These are phyloP conservation scores for Diplosphaera chodatii DNA, from an alignment of 139 green algal species.

Conservation along the genomic window DNA sequence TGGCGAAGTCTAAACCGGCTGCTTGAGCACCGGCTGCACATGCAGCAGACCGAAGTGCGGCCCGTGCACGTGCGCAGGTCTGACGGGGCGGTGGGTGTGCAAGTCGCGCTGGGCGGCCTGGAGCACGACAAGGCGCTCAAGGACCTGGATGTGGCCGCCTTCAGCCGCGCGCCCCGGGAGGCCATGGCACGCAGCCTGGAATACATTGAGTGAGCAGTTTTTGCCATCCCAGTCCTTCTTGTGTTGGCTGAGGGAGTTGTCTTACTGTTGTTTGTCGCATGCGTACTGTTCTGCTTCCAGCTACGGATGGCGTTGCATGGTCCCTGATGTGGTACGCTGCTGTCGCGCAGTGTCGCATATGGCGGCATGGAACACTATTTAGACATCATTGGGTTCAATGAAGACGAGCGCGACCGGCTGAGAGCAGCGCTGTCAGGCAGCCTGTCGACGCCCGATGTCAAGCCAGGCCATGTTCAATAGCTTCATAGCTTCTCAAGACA, in stretches of 20 bases:
- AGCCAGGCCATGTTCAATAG: background rate
- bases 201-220: slow-evolving; percentile 2
- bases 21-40: too few relatives aligned
- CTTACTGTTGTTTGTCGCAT: too few relatives aligned
- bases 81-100: background rate
- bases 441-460: background rate
- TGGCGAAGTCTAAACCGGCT: too few relatives aligned
- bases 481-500: too few relatives aligned
- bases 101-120: slow-evolving; percentile 1
- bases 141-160: background rate
- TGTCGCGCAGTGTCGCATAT: background rate
- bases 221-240: too few relatives aligned
- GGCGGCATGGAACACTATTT: background rate
- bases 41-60: too few relatives aligned
- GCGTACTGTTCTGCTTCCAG: too few relatives aligned
- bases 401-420: background rate
- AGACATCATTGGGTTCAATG: background rate
- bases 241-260: too few relatives aligned
- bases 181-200: background rate
- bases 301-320: too few relatives aligned
- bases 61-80: too few relatives aligned
- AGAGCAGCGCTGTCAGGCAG: background rate
- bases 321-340: too few relatives aligned
- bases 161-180: background rate
- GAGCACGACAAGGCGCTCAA: slow-evolving; percentile 6